Percentiles rank a stretch among this genome's conserved stretches.
phyloP scores from a whole-genome alignment of 768 basidiomycete genomes.

The Dictyophora rubrovolvata region DNA sequence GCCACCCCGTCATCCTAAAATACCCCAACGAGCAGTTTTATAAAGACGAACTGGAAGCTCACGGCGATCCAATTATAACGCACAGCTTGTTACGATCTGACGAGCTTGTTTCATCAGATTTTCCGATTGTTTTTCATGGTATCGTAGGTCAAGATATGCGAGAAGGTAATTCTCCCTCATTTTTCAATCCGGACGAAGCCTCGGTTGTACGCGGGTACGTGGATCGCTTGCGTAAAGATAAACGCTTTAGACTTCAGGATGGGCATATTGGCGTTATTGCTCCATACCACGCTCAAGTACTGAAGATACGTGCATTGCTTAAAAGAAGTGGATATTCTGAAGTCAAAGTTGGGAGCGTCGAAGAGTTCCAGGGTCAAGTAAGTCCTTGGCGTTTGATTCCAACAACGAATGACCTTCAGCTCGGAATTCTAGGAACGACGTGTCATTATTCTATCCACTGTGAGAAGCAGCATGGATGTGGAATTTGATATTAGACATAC shows the following conservation, averaged over 20 bases:
- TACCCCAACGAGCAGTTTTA: conserved; percentile 60
- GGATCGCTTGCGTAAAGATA: conserved; percentile 24
- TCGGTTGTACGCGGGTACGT: conserved; percentile 43
- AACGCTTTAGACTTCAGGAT: conserved; percentile 23
- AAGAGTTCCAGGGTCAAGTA: conserved; percentile 59
- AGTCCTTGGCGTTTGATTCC: background rate
- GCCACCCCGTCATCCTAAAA: conserved; percentile 47
- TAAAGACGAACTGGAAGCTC: conserved; percentile 37
- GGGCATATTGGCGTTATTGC: conserved; percentile 50
- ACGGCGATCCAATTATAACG: conserved; percentile 28
- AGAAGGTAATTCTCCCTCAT: conserved; percentile 60
- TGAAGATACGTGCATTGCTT: conserved; percentile 34
- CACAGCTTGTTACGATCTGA: conserved; percentile 31
- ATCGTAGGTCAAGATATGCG: conserved; percentile 51
- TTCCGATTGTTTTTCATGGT: conserved; percentile 56
- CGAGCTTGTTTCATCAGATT: conserved; percentile 34
- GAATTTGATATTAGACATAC: conserved; percentile 22
- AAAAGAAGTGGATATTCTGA: conserved; percentile 18
- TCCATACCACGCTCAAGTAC: conserved; percentile 52
- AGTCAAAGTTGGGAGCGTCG: conserved; percentile 55
- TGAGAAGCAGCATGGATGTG: conserved; percentile 25
- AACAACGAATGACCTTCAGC: background rate
- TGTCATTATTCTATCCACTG: conserved; percentile 31
- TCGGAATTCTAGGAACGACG: conserved; percentile 23
- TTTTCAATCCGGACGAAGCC: conserved; percentile 58